These are phyloP conservation scores for Aspergillus costaricaensis DNA, from an alignment of 2,329 filamentous ascomycete species.

Conservation along the genomic window DNA sequence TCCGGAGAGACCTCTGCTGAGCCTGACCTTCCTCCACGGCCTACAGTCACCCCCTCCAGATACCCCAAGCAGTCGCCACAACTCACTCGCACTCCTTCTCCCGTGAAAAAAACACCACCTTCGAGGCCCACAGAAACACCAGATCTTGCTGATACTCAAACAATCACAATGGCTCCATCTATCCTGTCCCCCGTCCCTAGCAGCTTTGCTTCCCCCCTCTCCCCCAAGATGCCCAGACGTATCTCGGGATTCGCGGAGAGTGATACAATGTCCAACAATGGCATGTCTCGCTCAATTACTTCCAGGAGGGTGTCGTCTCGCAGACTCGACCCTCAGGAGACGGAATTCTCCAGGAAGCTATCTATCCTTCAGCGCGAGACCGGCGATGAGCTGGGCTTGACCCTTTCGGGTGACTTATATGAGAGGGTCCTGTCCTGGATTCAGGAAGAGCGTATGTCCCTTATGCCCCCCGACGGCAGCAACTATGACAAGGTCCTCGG, in stretches of 20 bases:
- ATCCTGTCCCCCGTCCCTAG: conserved; percentile 3
- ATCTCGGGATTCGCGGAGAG: conserved; percentile 10
- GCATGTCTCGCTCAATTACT: conserved; percentile 11
- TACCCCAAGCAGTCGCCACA: conserved; percentile 11
- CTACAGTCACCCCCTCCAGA: conserved; percentile 7
- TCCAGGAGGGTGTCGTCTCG: conserved; percentile 14
- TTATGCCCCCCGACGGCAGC: conserved; percentile 44
- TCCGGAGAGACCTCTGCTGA: conserved; percentile 10
- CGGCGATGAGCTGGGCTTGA: conserved; percentile 16
- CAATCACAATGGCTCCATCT: conserved; percentile 1
- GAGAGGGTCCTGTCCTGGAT: conserved; percentile 34
- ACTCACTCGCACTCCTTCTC: background rate
- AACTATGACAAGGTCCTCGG: conserved; percentile 45
- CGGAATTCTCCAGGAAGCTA: conserved; percentile 18
- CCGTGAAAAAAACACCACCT: background rate
- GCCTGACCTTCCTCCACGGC: conserved; percentile 9
- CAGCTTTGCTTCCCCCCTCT: conserved; percentile 7
- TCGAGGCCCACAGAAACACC: background rate
- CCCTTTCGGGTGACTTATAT: conserved; percentile 14
- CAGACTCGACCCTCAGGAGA: conserved; percentile 12
- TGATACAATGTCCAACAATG: conserved; percentile 11
- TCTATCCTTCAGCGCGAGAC: conserved; percentile 17
- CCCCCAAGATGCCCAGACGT: conserved; percentile 9
- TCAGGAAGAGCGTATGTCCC: conserved; percentile 39
- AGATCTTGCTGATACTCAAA: background rate